Evolutionary conservation across 225 moss, liverwort and hornwort genomes (phyloP), one percentile per base, ranked within the genome.

Genomic region (Ulota crispa): DNA sequence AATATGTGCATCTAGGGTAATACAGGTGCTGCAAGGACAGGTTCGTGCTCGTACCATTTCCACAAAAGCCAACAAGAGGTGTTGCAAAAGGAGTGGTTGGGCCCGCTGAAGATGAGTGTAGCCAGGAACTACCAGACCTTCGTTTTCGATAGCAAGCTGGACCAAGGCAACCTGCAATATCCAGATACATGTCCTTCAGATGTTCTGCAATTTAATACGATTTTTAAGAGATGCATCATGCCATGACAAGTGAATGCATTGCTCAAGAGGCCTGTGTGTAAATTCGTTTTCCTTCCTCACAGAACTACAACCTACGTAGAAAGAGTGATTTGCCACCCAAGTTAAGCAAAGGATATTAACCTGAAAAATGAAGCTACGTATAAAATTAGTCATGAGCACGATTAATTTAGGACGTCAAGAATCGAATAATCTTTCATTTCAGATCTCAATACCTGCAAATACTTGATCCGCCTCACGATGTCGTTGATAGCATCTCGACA

Each of bases 91-190:
- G 23, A 99, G 80, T 52, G 98, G 98, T 65, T 99, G 98, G 32
- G 98, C 96, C 67, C 98, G 91, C 88, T 99, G 98, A 77, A 99
- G 84, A 87, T 99, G 98, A 45, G 98, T 99, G 55, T 99, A 99
- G 72, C 98, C 98, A 78, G 98, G 98, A 69, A 99, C 94, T 37
- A 99, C 92, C 73, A 96, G 74, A 45, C 94, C 96, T 77, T 93
- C 86, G 53, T 99, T 99, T 67, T 80, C 78, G 15, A 92, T 8
- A 52, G 94, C 98, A 55, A 99, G 92, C 64, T 85, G 88, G 45
- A 99, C 91, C 89, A 99, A 83, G 55, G 95, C 83, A 70, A 77
- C 85, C 97, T 95, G 83, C 78, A 86, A 45, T 10, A 23, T 27
- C 81, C 73, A 82, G 32, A 18, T 73, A 72, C 23, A 36, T 23